phyloP scores from a whole-genome alignment of 23 red algal species.

The Gracilariopsis chorda region DNA sequence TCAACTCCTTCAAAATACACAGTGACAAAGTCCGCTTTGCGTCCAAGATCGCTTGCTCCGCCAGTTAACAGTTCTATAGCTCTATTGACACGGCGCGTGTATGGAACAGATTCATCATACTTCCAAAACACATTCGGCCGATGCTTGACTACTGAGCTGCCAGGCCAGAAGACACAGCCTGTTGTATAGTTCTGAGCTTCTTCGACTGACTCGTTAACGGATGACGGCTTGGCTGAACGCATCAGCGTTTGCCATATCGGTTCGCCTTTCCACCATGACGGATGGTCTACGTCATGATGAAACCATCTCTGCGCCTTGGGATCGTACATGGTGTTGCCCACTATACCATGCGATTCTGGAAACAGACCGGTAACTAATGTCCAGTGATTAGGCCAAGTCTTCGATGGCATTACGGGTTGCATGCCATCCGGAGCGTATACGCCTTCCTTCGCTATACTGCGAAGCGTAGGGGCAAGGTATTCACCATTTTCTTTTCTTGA shows the following conservation, averaged over 20 bases:
- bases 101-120: constrained; percentile 42
- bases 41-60: background rate
- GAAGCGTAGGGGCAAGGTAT: constrained; percentile 53
- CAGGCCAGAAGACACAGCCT: constrained; percentile 65
- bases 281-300: constrained; percentile 30
- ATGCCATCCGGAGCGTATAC: constrained; percentile 54
- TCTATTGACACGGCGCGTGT: constrained; percentile 19
- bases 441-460: constrained; percentile 22
- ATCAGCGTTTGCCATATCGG: constrained; percentile 71
- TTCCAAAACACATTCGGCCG: constrained; percentile 44
- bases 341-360: constrained; percentile 69
- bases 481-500: background rate
- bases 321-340: constrained; percentile 74
- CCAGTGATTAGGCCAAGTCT: constrained; percentile 84
- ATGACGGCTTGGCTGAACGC: background rate
- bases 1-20: constrained; percentile 77
- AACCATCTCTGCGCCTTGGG: constrained; percentile 51
- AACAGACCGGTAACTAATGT: constrained; percentile 64
- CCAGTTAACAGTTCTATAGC: constrained; percentile 39
- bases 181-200: constrained; percentile 33
- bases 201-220: background rate
- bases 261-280: constrained; percentile 67
- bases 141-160: constrained; percentile 60
- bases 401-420: constrained; percentile 76
- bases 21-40: constrained; percentile 48